Percentiles rank a stretch among this genome's conserved stretches.
Conservation (phyloP, 148 eudicot species). For the Amaranthus palmeri region DNA sequence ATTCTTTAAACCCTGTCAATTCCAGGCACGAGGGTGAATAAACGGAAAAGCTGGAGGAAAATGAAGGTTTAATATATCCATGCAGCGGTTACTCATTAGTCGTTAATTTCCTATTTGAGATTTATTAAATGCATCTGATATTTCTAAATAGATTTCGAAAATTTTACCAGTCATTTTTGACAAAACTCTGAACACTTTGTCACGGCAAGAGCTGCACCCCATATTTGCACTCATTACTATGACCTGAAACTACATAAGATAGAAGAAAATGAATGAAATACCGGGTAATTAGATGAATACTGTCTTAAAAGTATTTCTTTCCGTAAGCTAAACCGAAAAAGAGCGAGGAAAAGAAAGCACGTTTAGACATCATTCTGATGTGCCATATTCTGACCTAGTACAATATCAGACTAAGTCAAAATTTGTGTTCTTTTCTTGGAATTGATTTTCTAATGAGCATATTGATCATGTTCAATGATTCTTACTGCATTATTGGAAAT, state of each 20-base stretch:
- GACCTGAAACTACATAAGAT: slow-evolving; percentile 44
- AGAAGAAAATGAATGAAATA: not conserved
- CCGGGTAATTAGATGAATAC: not conserved
- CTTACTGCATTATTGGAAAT: not conserved
- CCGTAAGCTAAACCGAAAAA: too few relatives aligned
- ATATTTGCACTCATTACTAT: slow-evolving; percentile 44
- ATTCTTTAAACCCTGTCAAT: slow-evolving; percentile 44
- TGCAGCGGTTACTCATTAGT: too few relatives aligned
- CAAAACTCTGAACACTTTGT: slow-evolving; percentile 32
- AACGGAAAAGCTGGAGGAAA: not conserved
- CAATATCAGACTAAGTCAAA: not conserved
- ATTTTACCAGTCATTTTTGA: slow-evolving; percentile 40
- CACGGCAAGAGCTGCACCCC: slow-evolving; percentile 43
- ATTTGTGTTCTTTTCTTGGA: not conserved
- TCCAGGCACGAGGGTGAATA: not conserved
- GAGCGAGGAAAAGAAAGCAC: too few relatives aligned
- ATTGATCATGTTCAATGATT: not conserved
- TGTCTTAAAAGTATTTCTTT: too few relatives aligned
- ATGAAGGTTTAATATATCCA: too few relatives aligned
- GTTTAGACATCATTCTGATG: too few relatives aligned
- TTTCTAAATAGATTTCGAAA: not conserved
- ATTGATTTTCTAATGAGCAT: not conserved
- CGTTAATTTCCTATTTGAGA: too few relatives aligned
- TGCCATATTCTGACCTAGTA: not conserved
- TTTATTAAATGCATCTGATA: too few relatives aligned